Base-by-base conservation (phyloP, 1,139 yeast genomes). In the Yamadazyma triangularis region DNA sequence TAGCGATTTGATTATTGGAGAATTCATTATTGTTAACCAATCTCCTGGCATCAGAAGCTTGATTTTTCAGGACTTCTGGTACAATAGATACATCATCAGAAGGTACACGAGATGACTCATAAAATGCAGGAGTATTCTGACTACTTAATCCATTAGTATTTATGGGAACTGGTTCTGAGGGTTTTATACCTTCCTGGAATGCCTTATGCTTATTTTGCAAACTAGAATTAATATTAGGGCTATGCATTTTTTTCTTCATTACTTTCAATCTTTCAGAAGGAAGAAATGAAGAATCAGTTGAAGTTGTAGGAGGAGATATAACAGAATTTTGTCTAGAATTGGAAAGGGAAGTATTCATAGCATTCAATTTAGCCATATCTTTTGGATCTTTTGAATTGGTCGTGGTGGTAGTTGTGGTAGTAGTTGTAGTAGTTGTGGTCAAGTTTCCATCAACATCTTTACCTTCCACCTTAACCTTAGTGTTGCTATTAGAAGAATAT, bases 351-450 rank as follows among this genome's bases (percentile, higher is more conserved):
- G 68, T 58, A 47, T 80, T 80, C 50, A 80, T 80, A 27, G 79
- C 64, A 29, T 78, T 63, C n/a, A 80, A 81, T 46, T 77, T 79
- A 25, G 62, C 56, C 31, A 80, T 51, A 13, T 11, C 8, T 13
- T 19, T 11, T 6, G 25, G 12, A 15, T 11, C n/a, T 21, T 8
- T 21, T 18, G 9, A 18, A n/a, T n/a, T n/a, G 28, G 33, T 23
- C 20, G 29, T 22, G 14, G 31, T 29, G 10, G 28, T 20, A 10
- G 31, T 23, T 15, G 30, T 26, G 23, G 38, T 24, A 9, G 24
- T 26, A 4, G 29, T 31, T 21, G 30, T 25, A 2, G 14, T 24
- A 29, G 24, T 12, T 12, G 9, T 13, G 8, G 24, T 13, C 8
- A 18, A 23, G 12, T 29, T 26, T 18, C 26, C 29, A 15, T 27